These are phyloP conservation scores for Acacia crassicarpa DNA, from an alignment of 306 rosid species.

Conservation along the genomic window DNA sequence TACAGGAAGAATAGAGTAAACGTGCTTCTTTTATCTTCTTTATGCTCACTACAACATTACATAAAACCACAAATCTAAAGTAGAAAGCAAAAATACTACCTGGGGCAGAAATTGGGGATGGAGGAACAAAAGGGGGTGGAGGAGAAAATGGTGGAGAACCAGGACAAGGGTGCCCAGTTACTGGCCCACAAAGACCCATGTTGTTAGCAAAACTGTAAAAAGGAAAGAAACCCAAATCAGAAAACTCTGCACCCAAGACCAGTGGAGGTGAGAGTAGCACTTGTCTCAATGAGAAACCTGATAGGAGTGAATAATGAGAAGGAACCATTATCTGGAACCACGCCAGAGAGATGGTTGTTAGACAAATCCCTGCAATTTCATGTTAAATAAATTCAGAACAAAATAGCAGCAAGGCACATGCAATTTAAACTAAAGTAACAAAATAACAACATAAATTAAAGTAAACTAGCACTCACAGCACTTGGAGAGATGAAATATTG, in stretches of 20 bases:
- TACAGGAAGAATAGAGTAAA: not conserved
- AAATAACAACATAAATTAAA: constrained; percentile 2
- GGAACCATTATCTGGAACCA: constrained; percentile 96
- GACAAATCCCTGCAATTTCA: constrained; percentile 80
- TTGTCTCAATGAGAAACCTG: constrained; percentile 52
- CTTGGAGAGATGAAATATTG: constrained; percentile 93
- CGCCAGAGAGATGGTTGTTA: constrained; percentile 80
- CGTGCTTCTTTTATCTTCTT: not conserved
- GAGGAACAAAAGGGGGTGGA: constrained; percentile 97
- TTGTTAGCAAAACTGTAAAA: constrained; percentile 90
- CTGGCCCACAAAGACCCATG: constrained; percentile 91
- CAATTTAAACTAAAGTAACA: constrained; percentile 15
- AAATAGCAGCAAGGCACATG: constrained; percentile 8
- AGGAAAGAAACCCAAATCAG: constrained; percentile 27
- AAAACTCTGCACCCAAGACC: constrained; percentile 15
- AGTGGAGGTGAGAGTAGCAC: constrained; percentile 23
- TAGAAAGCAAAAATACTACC: constrained; percentile 46
- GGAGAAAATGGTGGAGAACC: constrained; percentile 99
- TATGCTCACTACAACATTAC: constrained; percentile 5
- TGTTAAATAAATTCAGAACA: constrained; percentile 13
- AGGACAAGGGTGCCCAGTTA: constrained; percentile 94
- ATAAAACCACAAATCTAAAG: not conserved
- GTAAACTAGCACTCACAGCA: constrained; percentile 68
- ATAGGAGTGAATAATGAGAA: constrained; percentile 97
- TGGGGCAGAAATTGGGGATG: constrained; percentile 80